A percentile compares a stretch with the other conserved stretches of the same genome.
phyloP scores from a whole-genome alignment of 2,329 filamentous ascomycete genomes.

The Trichoderma cornu-damae region DNA sequence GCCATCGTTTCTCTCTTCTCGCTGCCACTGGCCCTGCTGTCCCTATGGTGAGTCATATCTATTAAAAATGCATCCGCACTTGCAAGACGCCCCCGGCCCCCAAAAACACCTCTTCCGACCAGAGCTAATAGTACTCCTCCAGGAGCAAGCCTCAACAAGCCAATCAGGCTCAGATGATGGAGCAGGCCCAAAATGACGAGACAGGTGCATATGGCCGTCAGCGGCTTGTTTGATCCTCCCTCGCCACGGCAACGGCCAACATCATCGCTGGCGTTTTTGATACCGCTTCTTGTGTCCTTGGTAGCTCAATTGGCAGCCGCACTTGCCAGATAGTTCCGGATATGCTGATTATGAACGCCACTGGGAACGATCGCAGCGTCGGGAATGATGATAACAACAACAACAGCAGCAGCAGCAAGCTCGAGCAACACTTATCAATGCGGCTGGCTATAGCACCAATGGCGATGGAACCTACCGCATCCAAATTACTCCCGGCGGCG shows the following conservation, averaged over 20 bases:
- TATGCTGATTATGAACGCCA: neutral
- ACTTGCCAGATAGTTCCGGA: too few species aligned
- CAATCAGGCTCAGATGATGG: neutral
- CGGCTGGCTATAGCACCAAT: neutral
- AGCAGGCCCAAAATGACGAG: neutral
- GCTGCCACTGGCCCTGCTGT: neutral
- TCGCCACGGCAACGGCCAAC: neutral
- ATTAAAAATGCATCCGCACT: too few species aligned
- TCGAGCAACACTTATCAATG: neutral
- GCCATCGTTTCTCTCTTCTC: constrained; percentile 1
- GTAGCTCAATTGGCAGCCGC: neutral
- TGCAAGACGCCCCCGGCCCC: too few species aligned
- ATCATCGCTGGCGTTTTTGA: constrained; percentile 4
- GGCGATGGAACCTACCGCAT: constrained; percentile 2
- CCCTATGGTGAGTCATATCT: neutral
- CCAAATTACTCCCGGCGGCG: neutral
- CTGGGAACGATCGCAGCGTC: neutral
- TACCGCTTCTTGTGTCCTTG: constrained; percentile 5
- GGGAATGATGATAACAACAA: neutral
- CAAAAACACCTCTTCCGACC: neutral
- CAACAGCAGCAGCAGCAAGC: neutral
- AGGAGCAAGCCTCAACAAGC: constrained; percentile 10
- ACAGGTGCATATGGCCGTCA: neutral
- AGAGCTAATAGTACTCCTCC: neutral
- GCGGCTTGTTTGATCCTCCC: neutral